phyloP scores from a whole-genome alignment of 345 rosid genomes.

The Raphanus raphanistrum region DNA sequence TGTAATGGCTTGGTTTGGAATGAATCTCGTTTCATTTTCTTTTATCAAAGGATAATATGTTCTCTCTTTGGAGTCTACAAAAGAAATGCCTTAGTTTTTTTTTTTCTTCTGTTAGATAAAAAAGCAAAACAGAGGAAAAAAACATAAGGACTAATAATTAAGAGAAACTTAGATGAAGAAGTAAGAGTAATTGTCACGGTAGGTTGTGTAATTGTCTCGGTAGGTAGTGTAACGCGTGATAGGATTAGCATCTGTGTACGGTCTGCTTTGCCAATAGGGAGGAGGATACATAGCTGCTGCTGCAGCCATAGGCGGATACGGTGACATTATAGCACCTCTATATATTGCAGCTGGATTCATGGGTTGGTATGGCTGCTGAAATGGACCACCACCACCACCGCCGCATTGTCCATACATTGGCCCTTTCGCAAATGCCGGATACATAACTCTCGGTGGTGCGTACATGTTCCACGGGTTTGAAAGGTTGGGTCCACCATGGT shows the following conservation, averaged over 20 bases:
- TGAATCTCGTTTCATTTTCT: too few relatives aligned
- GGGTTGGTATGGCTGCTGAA: conserved; percentile 5
- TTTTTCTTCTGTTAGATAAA: too few relatives aligned
- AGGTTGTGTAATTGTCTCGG: background rate
- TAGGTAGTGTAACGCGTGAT: conserved; percentile 29
- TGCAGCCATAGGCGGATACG: conserved; percentile 29
- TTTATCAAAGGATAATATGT: too few relatives aligned
- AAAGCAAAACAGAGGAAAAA: background rate
- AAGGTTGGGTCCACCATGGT: conserved; percentile 1
- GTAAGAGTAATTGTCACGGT: conserved; percentile 25
- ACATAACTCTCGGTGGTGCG: background rate
- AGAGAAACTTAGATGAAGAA: background rate
- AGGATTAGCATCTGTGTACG: conserved; percentile 24
- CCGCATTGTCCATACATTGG: conserved; percentile 16
- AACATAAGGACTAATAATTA: too few relatives aligned
- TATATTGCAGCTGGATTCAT: conserved; percentile 2
- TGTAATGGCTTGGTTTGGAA: too few relatives aligned
- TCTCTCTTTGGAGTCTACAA: too few relatives aligned
- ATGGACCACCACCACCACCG: conserved; percentile 8
- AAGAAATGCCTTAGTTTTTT: too few relatives aligned
- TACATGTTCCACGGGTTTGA: conserved; percentile 12
- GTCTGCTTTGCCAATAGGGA: conserved; percentile 18
- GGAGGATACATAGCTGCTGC: background rate
- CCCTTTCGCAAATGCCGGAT: conserved; percentile 2
- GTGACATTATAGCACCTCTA: conserved; percentile 19